phyloP scores from a whole-genome alignment of 768 basidiomycete species.

The Lactarius tabidus region DNA sequence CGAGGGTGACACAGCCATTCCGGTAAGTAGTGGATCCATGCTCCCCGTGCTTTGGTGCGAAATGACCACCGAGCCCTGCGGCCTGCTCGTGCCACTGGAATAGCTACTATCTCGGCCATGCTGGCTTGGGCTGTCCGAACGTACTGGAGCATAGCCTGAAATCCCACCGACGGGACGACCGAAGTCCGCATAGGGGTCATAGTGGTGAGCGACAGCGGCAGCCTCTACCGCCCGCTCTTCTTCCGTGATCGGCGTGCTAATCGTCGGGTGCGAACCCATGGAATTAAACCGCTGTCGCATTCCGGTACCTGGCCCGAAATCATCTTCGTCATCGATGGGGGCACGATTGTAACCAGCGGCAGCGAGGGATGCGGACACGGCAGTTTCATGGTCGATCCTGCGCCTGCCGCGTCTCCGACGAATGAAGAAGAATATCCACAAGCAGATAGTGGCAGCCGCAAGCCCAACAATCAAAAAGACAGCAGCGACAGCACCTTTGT shows the following conservation, averaged over 20 bases:
- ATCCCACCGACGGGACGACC: constrained; percentile 28
- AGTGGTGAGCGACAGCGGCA: neutral
- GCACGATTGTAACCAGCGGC: constrained; percentile 67
- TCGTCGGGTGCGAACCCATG: constrained; percentile 23
- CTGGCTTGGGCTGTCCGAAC: constrained; percentile 46
- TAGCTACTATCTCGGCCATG: constrained; percentile 26
- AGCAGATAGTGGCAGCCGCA: constrained; percentile 59
- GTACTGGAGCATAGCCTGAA: constrained; percentile 45
- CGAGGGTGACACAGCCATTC: neutral
- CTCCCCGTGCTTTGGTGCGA: constrained; percentile 52
- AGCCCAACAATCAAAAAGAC: constrained; percentile 90
- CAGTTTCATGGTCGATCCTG: constrained; percentile 63
- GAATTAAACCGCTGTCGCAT: constrained; percentile 29
- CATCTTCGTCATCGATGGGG: constrained; percentile 51
- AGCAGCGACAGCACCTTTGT: constrained; percentile 88
- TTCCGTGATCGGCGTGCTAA: constrained; percentile 23
- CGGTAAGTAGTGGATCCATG: constrained; percentile 55
- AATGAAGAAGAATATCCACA: constrained; percentile 69
- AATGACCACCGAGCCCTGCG: constrained; percentile 37
- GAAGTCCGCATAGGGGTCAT: constrained; percentile 21
- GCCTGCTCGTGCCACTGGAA: constrained; percentile 30
- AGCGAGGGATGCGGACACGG: constrained; percentile 66
- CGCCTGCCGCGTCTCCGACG: constrained; percentile 59
- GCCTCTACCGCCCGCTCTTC: constrained; percentile 18
- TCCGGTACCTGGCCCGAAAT: constrained; percentile 24